These are phyloP conservation scores for Cladosporium sp. DNA, from an alignment of 2,329 filamentous ascomycete genomes.

Conservation along the genomic window DNA sequence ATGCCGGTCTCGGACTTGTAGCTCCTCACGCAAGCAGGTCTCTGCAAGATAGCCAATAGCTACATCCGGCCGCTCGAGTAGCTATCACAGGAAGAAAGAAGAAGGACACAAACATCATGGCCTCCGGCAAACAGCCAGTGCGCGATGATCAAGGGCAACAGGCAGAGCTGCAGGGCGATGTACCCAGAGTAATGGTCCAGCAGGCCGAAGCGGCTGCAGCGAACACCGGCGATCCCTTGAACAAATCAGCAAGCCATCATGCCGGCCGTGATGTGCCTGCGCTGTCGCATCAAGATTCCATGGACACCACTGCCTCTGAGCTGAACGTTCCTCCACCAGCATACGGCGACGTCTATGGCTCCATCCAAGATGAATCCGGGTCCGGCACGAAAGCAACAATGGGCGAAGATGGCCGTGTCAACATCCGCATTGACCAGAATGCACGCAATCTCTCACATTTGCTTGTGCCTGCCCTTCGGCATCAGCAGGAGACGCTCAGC, in stretches of 20 bases:
- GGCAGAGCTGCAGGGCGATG: slow-evolving; percentile 14
- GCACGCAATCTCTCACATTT: slow-evolving; percentile 65
- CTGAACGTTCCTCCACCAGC: slow-evolving; percentile 39
- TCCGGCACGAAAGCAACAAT: slow-evolving; percentile 42
- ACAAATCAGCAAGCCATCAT: slow-evolving; percentile 12
- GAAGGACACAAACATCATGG: not conserved
- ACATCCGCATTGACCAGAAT: slow-evolving; percentile 77
- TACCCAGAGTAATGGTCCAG: slow-evolving; percentile 30
- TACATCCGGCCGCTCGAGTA: not conserved
- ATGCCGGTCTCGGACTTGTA: not conserved
- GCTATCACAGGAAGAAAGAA: not conserved
- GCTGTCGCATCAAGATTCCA: slow-evolving; percentile 6
- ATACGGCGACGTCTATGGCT: slow-evolving; percentile 41
- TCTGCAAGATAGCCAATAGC: not conserved
- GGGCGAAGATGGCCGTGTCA: slow-evolving; percentile 70
- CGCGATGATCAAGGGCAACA: not conserved
- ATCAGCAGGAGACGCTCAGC: slow-evolving; percentile 52
- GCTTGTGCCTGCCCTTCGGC: slow-evolving; percentile 63
- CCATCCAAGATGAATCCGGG: slow-evolving; percentile 40
- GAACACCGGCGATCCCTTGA: slow-evolving; percentile 22
- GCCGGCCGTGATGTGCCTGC: slow-evolving; percentile 20
- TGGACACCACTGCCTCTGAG: slow-evolving; percentile 18
- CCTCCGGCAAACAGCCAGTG: slow-evolving; percentile 13
- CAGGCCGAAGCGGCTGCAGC: slow-evolving; percentile 32
- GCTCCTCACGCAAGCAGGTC: not conserved